Evolutionary conservation across 2,329 filamentous ascomycete genomes (phyloP).

Genomic region (Thielaviopsis musarum): DNA sequence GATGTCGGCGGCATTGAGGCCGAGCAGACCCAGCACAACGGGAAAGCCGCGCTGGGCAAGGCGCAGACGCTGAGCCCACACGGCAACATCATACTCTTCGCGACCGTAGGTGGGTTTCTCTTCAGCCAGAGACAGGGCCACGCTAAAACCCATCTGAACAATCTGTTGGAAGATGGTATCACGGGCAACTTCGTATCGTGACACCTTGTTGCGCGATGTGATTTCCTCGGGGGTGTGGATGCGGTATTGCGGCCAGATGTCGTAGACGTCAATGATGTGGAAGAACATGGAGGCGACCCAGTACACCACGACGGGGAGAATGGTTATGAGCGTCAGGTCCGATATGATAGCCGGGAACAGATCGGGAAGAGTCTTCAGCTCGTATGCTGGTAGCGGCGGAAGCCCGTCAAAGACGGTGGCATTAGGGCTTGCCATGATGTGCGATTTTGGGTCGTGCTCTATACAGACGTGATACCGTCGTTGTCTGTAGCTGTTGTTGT

Average conservation of each 20-base stretch:
- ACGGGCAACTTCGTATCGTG: constrained; percentile 68
- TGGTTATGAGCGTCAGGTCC: constrained; percentile 62
- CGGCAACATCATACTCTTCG: constrained; percentile 71
- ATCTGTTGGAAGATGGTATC: constrained; percentile 87
- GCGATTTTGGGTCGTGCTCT: neutral
- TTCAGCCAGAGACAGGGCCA: constrained; percentile 54
- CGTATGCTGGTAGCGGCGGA: constrained; percentile 75
- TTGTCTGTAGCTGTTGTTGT: neutral
- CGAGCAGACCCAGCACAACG: constrained; percentile 48
- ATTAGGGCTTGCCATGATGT: constrained; percentile 32
- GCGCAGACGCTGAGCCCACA: constrained; percentile 75
- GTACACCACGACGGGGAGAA: constrained; percentile 69
- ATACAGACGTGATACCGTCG: no score
- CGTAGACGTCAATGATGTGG: constrained; percentile 70
- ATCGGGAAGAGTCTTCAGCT: constrained; percentile 49
- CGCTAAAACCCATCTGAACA: constrained; percentile 62
- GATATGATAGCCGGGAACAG: constrained; percentile 55
- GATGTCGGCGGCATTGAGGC: constrained; percentile 58
- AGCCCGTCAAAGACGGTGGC: constrained; percentile 40
- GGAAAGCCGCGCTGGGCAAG: constrained; percentile 67
- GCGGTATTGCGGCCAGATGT: constrained; percentile 79
- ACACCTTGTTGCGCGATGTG: constrained; percentile 68
- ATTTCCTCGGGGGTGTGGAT: constrained; percentile 92
- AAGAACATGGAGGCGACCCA: constrained; percentile 77
- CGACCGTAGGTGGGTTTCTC: constrained; percentile 56